A percentile compares a stretch with the other conserved stretches of the same genome.
Evolutionary conservation across 805 yeast species (phyloP).

Genomic region (Wickerhamomyces alni): DNA sequence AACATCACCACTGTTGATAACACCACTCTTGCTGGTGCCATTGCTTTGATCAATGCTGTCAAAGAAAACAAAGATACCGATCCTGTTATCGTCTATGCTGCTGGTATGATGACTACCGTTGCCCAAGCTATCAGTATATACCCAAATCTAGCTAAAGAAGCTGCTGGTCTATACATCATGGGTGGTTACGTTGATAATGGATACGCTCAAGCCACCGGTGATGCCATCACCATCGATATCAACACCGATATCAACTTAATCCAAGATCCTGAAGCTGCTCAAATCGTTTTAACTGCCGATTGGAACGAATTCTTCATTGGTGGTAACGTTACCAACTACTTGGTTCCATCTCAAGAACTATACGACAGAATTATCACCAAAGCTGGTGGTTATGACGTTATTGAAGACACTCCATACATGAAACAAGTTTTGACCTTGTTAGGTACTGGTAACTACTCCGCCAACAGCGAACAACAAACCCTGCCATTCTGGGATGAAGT

Average conservation of each 20-base stretch:
- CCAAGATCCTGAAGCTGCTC: conserved; percentile 41
- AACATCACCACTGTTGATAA: conserved; percentile 27
- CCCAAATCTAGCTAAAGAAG: conserved; percentile 33
- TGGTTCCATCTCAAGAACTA: conserved; percentile 33
- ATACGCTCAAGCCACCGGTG: conserved; percentile 29
- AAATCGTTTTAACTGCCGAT: conserved; percentile 34
- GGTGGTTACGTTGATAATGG: conserved; percentile 40
- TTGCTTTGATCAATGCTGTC: conserved; percentile 35
- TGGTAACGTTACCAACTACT: conserved; percentile 36
- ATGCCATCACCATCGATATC: conserved; percentile 29
- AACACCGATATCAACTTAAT: conserved; percentile 38
- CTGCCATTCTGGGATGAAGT: conserved; percentile 40
- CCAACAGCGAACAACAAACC: conserved; percentile 27
- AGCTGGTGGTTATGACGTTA: conserved; percentile 27
- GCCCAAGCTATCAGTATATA: conserved; percentile 38
- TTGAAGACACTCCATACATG: conserved; percentile 26
- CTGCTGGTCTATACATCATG: conserved; percentile 35
- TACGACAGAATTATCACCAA: conserved; percentile 29
- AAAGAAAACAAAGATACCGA: conserved; percentile 29
- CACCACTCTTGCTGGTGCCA: conserved; percentile 29
- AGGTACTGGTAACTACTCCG: conserved; percentile 30
- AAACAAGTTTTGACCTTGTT: conserved; percentile 25
- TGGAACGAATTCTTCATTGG: conserved; percentile 35
- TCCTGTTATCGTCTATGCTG: conserved; percentile 33
- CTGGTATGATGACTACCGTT: conserved; percentile 38